Percentiles rank a stretch among this genome's conserved stretches.
phyloP scores from a whole-genome alignment of 441 rosid genomes.

The Corymbia citriodora region DNA sequence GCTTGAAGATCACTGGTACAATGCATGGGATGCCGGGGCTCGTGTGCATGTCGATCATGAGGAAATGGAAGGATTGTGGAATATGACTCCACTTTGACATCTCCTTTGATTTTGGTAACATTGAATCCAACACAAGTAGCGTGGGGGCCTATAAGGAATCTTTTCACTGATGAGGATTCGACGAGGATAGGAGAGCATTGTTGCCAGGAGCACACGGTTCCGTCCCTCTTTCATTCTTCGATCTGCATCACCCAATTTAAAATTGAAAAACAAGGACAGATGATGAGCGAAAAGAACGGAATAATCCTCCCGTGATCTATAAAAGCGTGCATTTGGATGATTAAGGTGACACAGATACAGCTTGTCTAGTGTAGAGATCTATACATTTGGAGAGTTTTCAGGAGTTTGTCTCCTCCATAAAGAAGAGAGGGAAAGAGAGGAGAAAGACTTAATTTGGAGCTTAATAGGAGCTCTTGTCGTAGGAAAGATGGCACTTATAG shows the following conservation, averaged over 20 bases:
- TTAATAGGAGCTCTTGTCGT: background rate
- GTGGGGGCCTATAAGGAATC: background rate
- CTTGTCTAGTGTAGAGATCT: background rate
- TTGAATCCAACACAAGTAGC: background rate
- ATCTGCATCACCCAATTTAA: background rate
- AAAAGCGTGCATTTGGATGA: background rate
- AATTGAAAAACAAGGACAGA: background rate
- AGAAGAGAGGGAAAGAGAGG: background rate
- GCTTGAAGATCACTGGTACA: background rate
- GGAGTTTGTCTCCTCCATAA: background rate
- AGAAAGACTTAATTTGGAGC: background rate
- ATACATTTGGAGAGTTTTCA: background rate
- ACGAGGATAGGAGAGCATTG: background rate
- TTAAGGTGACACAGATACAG: background rate
- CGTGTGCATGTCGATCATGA: background rate
- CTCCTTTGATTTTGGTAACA: background rate
- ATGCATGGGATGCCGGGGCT: background rate
- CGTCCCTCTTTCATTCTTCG: background rate
- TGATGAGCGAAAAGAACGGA: background rate
- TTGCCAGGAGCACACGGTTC: background rate
- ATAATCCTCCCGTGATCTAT: background rate
- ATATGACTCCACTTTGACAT: background rate
- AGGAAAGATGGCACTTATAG: background rate
- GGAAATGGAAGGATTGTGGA: background rate
- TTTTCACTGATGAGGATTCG: background rate